Base-by-base conservation (phyloP, 1,139 yeast genomes). In the Magnusiomyces suaveolens region DNA sequence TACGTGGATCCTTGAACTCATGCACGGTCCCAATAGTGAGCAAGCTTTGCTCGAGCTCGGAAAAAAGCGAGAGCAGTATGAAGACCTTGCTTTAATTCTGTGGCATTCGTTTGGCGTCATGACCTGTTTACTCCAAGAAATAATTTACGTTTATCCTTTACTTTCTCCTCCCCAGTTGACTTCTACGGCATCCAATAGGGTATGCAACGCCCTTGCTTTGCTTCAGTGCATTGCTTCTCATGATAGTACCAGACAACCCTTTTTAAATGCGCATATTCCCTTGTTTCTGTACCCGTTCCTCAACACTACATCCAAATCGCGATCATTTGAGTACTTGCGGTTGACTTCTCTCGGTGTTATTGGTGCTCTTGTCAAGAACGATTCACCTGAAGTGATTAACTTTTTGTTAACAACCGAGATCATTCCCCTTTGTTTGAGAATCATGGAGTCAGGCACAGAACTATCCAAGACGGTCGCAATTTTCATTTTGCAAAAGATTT, bases 91-190 rank as follows among this genome's bases (percentile, higher is more conserved):
- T 0, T 72, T 89, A 48, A 95, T 90, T 3, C 74, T 92, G 57
- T 92, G 98, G 98, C 85, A 92, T 63, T 87, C 97, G 2, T 90
- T 85, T 71, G 98, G 97, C 26, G 97, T 90, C 20, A 89, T 92
- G 95, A 84, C 97, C 1, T 86, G 90, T 18, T 73, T 92, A 51
- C 71, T 92, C 59, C 95, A 88, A 67, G 98, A 92, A 67, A 89
- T 92, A 55, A 83, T 89, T 50, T 78, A 88, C 2, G 96, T 90
- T 2, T 92, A 92, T 66, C 96, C 97, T 20, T 77, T 84, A 65
- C 75, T 92, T 58, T 84, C 87, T 49, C 97, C 97, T 16, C 96
- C 96, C 38, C 82, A 80, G 51, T 76, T 92, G 58, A 83, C 92
- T 2, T 88, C 95, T 14, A 80, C 88, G 12, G 84, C 89, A n/a